phyloP scores from a whole-genome alignment of 202 grass and related monocot genomes.

The Elaeis oleifera region DNA sequence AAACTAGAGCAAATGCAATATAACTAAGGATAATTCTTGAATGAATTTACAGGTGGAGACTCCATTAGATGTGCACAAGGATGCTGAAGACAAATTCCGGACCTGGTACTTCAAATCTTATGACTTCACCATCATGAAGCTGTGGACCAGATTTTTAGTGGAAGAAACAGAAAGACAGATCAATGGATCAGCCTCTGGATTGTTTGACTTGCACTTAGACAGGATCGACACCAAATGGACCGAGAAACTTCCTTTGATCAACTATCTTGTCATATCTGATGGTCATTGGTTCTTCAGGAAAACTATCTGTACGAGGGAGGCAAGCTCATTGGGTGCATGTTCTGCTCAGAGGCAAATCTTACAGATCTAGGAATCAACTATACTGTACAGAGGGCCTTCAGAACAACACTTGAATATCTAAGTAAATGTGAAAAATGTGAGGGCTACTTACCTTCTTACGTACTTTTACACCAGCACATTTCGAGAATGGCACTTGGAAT shows the following conservation, averaged over 20 bases:
- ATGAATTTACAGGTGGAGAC: constrained; percentile 10
- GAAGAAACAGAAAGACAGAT: constrained; percentile 1
- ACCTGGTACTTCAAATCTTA: constrained; percentile 22
- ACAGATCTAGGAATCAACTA: not conserved
- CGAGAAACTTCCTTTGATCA: not conserved
- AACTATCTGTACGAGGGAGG: constrained; percentile 5
- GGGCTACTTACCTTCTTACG: constrained; percentile 1
- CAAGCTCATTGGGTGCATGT: constrained; percentile 6
- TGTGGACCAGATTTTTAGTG: constrained; percentile 25
- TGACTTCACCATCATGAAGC: constrained; percentile 12
- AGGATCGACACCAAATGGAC: constrained; percentile 13
- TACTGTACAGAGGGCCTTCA: not conserved
- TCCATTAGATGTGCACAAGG: not conserved
- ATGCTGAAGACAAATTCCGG: constrained; percentile 5
- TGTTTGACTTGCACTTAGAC: constrained; percentile 17
- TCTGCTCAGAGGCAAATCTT: constrained; percentile 2
- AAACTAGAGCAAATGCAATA: too few species aligned
- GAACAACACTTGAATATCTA: constrained; percentile 11
- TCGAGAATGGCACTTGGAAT: constrained; percentile 18
- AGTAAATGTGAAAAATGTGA: constrained; percentile 6
- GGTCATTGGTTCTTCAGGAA: constrained; percentile 21
- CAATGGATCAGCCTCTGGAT: constrained; percentile 1
- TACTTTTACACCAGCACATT: constrained; percentile 23
- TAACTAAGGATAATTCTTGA: too few species aligned
- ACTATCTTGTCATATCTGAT: constrained; percentile 13